phyloP scores from a whole-genome alignment of 2,329 filamentous ascomycete genomes.

The Fusarium aywerte region DNA sequence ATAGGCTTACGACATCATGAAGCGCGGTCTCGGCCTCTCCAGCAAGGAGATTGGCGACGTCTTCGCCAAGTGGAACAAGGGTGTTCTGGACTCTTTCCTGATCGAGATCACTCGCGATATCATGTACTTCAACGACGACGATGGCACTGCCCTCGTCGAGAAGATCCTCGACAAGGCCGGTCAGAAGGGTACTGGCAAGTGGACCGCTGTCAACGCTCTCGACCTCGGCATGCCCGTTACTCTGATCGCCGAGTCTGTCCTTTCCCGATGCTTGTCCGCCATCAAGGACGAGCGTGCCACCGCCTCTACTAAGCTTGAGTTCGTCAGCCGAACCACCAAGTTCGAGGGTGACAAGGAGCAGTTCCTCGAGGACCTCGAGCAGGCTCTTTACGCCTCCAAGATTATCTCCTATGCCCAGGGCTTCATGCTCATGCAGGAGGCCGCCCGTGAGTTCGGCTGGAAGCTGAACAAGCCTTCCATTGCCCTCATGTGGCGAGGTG shows the following conservation, averaged over 20 bases:
- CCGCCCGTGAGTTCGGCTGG: constrained; percentile 95
- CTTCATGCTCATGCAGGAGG: constrained; percentile 99
- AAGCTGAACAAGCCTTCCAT: constrained; percentile 99
- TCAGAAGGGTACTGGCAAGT: constrained; percentile 99
- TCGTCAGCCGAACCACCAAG: constrained; percentile 76
- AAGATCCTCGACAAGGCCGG: constrained; percentile 99
- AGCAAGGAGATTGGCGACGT: constrained; percentile 97
- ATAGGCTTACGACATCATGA: constrained; percentile 99
- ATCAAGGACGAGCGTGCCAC: constrained; percentile 92
- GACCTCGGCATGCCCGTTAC: constrained; percentile 99
- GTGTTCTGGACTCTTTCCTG: constrained; percentile 97
- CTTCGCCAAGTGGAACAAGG: constrained; percentile 97
- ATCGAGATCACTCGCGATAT: constrained; percentile 99
- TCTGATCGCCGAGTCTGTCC: constrained; percentile 95
- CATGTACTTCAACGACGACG: constrained; percentile 97
- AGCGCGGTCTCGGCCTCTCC: constrained; percentile 89
- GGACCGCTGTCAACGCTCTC: constrained; percentile 98
- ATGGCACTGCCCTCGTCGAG: constrained; percentile 90
- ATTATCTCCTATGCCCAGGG: constrained; percentile 99
- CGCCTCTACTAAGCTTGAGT: constrained; percentile 81
- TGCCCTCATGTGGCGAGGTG: constrained; percentile 99
- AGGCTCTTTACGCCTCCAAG: constrained; percentile 99
- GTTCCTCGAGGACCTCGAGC: constrained; percentile 97
- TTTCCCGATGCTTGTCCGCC: constrained; percentile 91
- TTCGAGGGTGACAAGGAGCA: constrained; percentile 92